These are phyloP conservation scores for Leccinum variabile DNA, from an alignment of 1,284 basidiomycete species.

Conservation along the genomic window DNA sequence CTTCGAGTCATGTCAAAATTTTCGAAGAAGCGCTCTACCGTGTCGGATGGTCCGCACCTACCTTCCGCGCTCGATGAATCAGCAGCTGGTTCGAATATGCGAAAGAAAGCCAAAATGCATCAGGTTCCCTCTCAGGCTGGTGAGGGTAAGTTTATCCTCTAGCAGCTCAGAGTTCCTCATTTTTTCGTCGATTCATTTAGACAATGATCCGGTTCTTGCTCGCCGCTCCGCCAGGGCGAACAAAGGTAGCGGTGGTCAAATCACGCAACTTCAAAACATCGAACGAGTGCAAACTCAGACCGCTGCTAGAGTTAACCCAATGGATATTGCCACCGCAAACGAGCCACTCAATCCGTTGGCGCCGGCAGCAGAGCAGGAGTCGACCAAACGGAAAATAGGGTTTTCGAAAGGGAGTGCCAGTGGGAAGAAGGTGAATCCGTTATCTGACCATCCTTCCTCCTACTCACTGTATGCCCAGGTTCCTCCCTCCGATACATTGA, in stretches of 20 bases:
- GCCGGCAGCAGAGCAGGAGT: background rate
- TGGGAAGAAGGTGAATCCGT: background rate
- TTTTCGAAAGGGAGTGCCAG: too few relatives aligned
- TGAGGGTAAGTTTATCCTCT: background rate
- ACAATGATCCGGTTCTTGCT: background rate
- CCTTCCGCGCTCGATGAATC: too few relatives aligned
- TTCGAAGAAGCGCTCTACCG: too few relatives aligned
- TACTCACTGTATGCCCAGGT: background rate
- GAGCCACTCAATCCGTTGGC: background rate
- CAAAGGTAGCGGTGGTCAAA: background rate
- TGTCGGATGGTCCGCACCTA: too few relatives aligned
- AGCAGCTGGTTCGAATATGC: too few relatives aligned
- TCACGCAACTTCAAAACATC: background rate
- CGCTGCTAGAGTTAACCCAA: background rate
- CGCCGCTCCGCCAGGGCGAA: background rate
- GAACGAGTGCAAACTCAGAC: background rate
- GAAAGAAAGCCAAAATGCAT: too few relatives aligned
- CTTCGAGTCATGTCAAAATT: too few relatives aligned
- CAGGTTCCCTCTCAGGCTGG: too few relatives aligned
- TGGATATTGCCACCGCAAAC: background rate
- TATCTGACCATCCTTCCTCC: background rate
- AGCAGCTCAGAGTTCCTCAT: background rate
- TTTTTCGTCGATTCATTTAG: background rate
- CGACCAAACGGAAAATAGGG: background rate
- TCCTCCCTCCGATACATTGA: background rate